phyloP scores from a whole-genome alignment of 2,329 filamentous ascomycete genomes.

The Cladosporium velox region DNA sequence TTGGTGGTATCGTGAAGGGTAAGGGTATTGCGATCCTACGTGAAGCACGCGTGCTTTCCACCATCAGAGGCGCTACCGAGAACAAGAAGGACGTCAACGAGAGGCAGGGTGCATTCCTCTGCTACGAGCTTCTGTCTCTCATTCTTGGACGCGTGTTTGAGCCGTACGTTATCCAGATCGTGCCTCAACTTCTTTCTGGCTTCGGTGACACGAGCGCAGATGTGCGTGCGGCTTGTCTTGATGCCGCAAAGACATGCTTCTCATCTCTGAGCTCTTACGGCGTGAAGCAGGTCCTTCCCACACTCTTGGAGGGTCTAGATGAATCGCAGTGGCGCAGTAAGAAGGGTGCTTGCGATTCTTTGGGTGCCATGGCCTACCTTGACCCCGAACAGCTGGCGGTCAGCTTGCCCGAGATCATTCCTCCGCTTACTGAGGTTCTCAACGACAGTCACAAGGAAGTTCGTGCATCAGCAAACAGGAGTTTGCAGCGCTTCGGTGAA shows the following conservation, averaged over 20 bases:
- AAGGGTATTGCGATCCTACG: slow-evolving; percentile 78
- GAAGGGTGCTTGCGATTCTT: slow-evolving; percentile 92
- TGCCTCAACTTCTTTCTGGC: slow-evolving; percentile 82
- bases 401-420: slow-evolving; percentile 94
- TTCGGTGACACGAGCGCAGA: slow-evolving; percentile 88
- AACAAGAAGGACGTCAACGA: slow-evolving; percentile 93
- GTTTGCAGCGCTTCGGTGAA: slow-evolving; percentile 95
- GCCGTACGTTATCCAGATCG: slow-evolving; percentile 93
- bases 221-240: slow-evolving; percentile 88
- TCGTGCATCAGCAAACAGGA: slow-evolving; percentile 85
- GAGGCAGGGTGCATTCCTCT: slow-evolving; percentile 83
- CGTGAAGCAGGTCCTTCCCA: slow-evolving; percentile 91
- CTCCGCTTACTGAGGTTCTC: slow-evolving; percentile 86
- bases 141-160: slow-evolving; percentile 89
- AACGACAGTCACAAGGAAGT: slow-evolving; percentile 99
- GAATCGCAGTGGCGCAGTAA: slow-evolving; percentile 98
- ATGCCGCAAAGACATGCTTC: slow-evolving; percentile 93
- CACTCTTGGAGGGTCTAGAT: slow-evolving; percentile 85
- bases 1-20: slow-evolving; percentile 88
- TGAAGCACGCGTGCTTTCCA: slow-evolving; percentile 83
- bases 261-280: slow-evolving; percentile 90
- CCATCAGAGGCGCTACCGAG: slow-evolving; percentile 78
- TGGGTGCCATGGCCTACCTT: slow-evolving; percentile 97
- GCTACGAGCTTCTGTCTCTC: slow-evolving; percentile 85
- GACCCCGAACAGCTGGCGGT: slow-evolving; percentile 91